phyloP scores from a whole-genome alignment of 768 basidiomycete species.

The Kwoniella newhampshirensis region DNA sequence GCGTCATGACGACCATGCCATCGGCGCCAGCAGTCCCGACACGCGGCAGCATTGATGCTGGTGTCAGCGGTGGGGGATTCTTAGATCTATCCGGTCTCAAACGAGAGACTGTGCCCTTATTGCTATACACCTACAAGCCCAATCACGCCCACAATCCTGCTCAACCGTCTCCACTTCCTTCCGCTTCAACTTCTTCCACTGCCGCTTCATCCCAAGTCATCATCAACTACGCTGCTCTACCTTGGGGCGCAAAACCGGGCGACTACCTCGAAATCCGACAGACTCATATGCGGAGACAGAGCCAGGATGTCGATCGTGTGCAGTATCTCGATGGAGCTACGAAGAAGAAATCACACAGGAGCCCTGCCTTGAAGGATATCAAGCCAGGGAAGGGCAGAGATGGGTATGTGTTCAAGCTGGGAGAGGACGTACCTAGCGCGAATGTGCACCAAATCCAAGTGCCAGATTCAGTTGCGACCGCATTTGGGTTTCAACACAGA shows the following conservation, averaged over 20 bases:
- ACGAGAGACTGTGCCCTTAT: constrained; percentile 20
- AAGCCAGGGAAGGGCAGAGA: constrained; percentile 29
- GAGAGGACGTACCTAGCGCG: constrained; percentile 36
- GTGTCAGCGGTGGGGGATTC: constrained; percentile 7
- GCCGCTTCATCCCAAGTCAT: constrained; percentile 26
- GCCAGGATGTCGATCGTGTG: neutral
- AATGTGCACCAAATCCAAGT: constrained; percentile 41
- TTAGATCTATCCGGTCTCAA: constrained; percentile 13
- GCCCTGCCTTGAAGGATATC: constrained; percentile 36
- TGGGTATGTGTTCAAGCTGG: constrained; percentile 42
- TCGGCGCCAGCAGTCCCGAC: constrained; percentile 31
- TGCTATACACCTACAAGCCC: constrained; percentile 42
- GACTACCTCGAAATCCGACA: constrained; percentile 47
- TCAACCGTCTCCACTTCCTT: constrained; percentile 41
- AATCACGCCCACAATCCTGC: neutral
- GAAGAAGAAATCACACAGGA: constrained; percentile 57
- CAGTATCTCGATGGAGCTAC: constrained; percentile 58
- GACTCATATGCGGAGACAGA: constrained; percentile 9
- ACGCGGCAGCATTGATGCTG: constrained; percentile 27
- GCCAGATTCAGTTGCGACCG: constrained; percentile 41
- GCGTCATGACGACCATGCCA: constrained; percentile 18
- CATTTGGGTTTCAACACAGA: constrained; percentile 40
- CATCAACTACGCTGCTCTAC: constrained; percentile 33
- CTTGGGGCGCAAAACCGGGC: constrained; percentile 32
- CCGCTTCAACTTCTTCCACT: constrained; percentile 6